Base-by-base conservation (phyloP, 2,329 filamentous ascomycete genomes). In the Didymellaceae sp. region DNA sequence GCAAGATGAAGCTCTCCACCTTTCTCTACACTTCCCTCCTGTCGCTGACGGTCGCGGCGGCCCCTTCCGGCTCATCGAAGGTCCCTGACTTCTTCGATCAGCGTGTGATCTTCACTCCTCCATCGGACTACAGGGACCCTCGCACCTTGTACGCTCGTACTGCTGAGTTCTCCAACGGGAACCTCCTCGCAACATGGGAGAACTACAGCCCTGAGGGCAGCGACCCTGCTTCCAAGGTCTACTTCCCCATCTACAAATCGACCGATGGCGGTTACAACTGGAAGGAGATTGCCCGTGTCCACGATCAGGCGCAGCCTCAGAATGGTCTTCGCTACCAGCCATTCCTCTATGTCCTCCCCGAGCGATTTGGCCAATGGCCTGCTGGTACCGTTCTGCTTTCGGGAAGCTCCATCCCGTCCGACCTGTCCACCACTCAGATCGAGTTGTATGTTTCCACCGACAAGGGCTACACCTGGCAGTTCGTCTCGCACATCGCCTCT, bases 291-390 rank as follows among this genome's bases (percentile, higher is more conserved):
- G 83, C 85, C 4, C 78, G 78, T 13, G 82, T 90, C 8, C 75
- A 82, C 11, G 87, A 90, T 65, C 78, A 81, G 39, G 82, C 81
- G 22, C 85, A 88, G 60, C 86, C 88, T 57, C 80, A 80, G 32
- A 85, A 82, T 75, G 87, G 87, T 16, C 68, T 89, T 45, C 80
- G 85, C 22, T 89, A 88, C 62, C 88, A 90, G 62, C 88, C 88
- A 0, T 82, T 83, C 67, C 75, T 90, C 11, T 88, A 87, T 61
- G 79, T 84, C 57, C 78, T 90, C 3, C 81, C 84, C 0, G 74
- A 80, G 32, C 67, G 73, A 3, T 75, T 89, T 40, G 87, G 81
- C 14, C 75, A 77, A 1, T 89, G 80, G 63, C 72, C 78, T 1
- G 80, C 79, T 4, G 88, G 86, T 2, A 89, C 86, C 0, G 73